Evolutionary conservation across 176 grass and related monocot species (phyloP).

Genomic region (Bothriochloa decipiens): DNA sequence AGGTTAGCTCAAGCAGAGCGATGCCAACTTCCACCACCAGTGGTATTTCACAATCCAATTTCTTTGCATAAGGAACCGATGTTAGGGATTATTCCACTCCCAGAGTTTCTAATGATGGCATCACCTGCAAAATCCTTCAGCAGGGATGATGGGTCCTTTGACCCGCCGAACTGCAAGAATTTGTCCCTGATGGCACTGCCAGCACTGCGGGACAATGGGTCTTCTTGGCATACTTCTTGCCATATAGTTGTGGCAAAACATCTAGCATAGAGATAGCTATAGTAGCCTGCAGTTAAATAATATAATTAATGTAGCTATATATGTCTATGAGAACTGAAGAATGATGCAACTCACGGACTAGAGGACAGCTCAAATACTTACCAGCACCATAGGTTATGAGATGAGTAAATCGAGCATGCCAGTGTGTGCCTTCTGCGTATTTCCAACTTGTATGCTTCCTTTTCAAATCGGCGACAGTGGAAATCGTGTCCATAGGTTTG

Average conservation of each 20-base stretch:
- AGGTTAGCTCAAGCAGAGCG: not conserved
- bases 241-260: conserved; percentile 93
- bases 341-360: conserved; percentile 2
- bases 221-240: conserved; percentile 74
- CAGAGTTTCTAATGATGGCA: conserved; percentile 60
- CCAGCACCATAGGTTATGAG: conserved; percentile 91
- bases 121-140: conserved; percentile 75
- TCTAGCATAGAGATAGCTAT: conserved; percentile 93
- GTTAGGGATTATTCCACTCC: conserved; percentile 72
- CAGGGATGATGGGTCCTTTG: conserved; percentile 69
- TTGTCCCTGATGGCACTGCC: conserved; percentile 60
- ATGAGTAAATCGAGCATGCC: conserved; percentile 85
- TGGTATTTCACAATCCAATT: conserved; percentile 54
- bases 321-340: not conserved
- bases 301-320: not conserved
- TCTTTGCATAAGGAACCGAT: conserved; percentile 66
- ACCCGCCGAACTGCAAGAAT: conserved; percentile 70
- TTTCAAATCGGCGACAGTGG: conserved; percentile 75
- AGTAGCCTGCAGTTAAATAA: conserved; percentile 65
- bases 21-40: not conserved
- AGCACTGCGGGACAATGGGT: conserved; percentile 70
- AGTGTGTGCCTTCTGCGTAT: conserved; percentile 77
- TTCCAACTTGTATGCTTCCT: conserved; percentile 84
- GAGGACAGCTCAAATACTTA: conserved; percentile 36
- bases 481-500: conserved; percentile 68